A percentile compares a stretch with the other conserved stretches of the same genome.
Evolutionary conservation across 73 alveolate genomes (phyloP).

Genomic region (Loxodes magnus): DNA sequence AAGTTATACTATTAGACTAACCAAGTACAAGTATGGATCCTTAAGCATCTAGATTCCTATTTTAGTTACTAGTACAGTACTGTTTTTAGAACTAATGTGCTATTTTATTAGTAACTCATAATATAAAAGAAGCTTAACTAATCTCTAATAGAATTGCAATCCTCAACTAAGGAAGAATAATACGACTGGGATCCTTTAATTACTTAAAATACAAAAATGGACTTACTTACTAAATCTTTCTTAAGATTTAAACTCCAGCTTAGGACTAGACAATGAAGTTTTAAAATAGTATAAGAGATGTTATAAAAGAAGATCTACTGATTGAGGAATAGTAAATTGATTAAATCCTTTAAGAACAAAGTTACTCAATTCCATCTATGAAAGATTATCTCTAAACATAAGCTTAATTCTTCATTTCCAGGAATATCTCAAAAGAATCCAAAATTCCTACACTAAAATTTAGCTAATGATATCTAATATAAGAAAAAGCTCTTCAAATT

Average conservation of each 20-base stretch:
- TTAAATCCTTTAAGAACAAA: no score
- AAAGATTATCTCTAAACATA: no score
- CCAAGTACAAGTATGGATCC: constrained; percentile 96
- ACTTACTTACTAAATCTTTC: constrained; percentile 36
- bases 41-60: constrained; percentile 58
- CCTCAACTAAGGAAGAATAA: constrained; percentile 60
- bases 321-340: no score
- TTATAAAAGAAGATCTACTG: no score
- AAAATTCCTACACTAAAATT: no score
- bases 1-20: constrained; percentile 81
- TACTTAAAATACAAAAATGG: constrained; percentile 51
- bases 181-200: constrained; percentile 50
- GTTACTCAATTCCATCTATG: no score
- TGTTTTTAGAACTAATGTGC: constrained; percentile 38
- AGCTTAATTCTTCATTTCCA: no score
- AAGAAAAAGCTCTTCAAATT: no score
- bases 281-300: no score
- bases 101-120: constrained; percentile 73
- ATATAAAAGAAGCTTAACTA: constrained; percentile 89
- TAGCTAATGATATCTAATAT: no score
- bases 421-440: no score
- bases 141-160: constrained; percentile 71
- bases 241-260: constrained; percentile 22
- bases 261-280: constrained; percentile 17
- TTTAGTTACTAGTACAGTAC: constrained; percentile 57